Evolutionary conservation across 2,329 filamentous ascomycete species (phyloP).

Genomic region (Dactylellina sp.): DNA sequence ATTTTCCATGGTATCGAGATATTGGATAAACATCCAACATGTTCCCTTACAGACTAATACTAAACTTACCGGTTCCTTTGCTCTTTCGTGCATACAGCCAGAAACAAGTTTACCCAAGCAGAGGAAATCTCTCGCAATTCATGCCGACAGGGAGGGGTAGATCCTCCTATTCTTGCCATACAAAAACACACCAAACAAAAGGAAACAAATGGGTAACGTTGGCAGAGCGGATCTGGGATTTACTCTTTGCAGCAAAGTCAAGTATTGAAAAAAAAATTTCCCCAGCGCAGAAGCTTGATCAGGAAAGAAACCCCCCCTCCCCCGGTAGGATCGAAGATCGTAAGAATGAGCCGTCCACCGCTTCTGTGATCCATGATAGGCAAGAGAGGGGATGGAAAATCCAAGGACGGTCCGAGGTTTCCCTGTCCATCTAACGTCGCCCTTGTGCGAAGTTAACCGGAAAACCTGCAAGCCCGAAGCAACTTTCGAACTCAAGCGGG

Average conservation of each 20-base stretch:
- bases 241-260: constrained; percentile 26
- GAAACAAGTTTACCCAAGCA: constrained; percentile 16
- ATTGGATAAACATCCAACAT: too few relatives aligned
- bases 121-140: constrained; percentile 29
- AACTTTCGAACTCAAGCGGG: constrained; percentile 33
- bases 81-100: constrained; percentile 10
- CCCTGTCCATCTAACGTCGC: constrained; percentile 31
- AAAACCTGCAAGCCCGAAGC: constrained; percentile 25
- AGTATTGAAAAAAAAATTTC: constrained; percentile 21
- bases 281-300: constrained; percentile 17
- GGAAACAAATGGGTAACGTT: neutral
- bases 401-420: constrained; percentile 33
- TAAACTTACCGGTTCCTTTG: constrained; percentile 7
- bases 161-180: constrained; percentile 33
- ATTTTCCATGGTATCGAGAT: too few relatives aligned
- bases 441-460: constrained; percentile 23
- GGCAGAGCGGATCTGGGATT: constrained; percentile 33
- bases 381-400: constrained; percentile 38
- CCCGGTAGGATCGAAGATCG: constrained; percentile 20
- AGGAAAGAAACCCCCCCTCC: constrained; percentile 12
- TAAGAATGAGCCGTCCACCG: constrained; percentile 30
- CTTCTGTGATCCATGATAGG: constrained; percentile 42
- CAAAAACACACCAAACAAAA: neutral
- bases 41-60: too few relatives aligned
- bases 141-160: constrained; percentile 39